Conservation (phyloP, 306 rosid species). For the Corylus americana region DNA sequence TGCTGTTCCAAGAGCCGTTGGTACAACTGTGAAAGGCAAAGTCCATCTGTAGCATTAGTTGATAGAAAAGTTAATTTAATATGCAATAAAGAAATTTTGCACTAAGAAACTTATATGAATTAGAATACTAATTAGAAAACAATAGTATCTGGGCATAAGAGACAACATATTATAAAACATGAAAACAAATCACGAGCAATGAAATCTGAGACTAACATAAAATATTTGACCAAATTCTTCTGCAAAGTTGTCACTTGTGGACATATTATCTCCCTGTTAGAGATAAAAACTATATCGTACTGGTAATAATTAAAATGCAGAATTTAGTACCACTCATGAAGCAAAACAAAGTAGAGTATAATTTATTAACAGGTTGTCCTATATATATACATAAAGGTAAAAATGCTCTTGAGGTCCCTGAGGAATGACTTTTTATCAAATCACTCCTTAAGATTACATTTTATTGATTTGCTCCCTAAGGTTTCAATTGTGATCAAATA, state of each 20-base stretch:
- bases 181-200: background rate
- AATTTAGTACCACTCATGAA: background rate
- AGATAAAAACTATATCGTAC: background rate
- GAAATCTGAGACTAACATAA: background rate
- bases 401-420: too few species aligned
- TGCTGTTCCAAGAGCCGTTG: conserved; percentile 96
- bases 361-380: background rate
- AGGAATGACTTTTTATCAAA: too few species aligned
- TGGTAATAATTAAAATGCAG: too few species aligned
- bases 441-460: too few species aligned
- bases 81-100: conserved; percentile 24
- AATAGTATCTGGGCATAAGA: background rate
- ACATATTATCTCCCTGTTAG: background rate
- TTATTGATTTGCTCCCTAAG: too few species aligned
- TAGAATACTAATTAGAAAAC: conserved; percentile 4
- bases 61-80: conserved; percentile 82
- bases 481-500: too few species aligned
- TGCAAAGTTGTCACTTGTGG: background rate
- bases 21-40: conserved; percentile 99
- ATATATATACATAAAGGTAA: background rate
- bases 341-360: background rate
- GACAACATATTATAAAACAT: background rate
- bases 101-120: conserved; percentile 22
- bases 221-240: background rate
- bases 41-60: conserved; percentile 99